A percentile compares a stretch with the other conserved stretches of the same genome.
These are phyloP conservation scores for Zanthoxylum bungeanum DNA, from an alignment of 345 rosid genomes.

Conservation along the genomic window DNA sequence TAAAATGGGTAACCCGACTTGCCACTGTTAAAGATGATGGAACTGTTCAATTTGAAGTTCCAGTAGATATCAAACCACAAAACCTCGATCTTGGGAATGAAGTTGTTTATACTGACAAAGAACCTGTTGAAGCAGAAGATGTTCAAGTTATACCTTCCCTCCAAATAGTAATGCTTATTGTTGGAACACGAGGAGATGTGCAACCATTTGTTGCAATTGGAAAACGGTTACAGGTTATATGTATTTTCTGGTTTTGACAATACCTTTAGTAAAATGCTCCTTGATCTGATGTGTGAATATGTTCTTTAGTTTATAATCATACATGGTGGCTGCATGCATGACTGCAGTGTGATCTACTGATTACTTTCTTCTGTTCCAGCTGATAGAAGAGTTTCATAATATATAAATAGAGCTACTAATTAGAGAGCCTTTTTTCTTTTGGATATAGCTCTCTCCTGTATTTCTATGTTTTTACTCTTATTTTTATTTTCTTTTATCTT, in stretches of 20 bases:
- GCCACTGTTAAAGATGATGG: constrained; percentile 47
- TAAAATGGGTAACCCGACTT: constrained; percentile 41
- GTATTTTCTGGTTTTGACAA: background rate
- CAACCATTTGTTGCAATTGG: constrained; percentile 70
- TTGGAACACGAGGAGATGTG: constrained; percentile 69
- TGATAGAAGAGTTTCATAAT: background rate
- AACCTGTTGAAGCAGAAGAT: constrained; percentile 20
- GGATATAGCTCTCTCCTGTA: background rate
- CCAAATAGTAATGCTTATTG: constrained; percentile 61
- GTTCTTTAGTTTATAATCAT: background rate
- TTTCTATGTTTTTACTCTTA: background rate
- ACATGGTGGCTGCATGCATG: background rate
- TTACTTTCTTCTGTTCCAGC: background rate
- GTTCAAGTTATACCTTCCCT: constrained; percentile 36
- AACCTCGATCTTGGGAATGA: constrained; percentile 28
- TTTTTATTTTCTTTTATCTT: background rate
- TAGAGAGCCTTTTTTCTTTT: background rate
- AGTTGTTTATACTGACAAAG: constrained; percentile 25
- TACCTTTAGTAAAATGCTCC: background rate
- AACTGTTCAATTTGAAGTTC: constrained; percentile 52
- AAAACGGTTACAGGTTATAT: constrained; percentile 50
- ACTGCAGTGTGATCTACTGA: background rate
- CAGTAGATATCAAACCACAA: constrained; percentile 31
- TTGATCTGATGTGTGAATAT: background rate
- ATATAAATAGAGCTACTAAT: background rate